Percentiles rank a stretch among this genome's conserved stretches.
Evolutionary conservation across 2,329 filamentous ascomycete genomes (phyloP).

Genomic region (Aureobasidium melanogenum): DNA sequence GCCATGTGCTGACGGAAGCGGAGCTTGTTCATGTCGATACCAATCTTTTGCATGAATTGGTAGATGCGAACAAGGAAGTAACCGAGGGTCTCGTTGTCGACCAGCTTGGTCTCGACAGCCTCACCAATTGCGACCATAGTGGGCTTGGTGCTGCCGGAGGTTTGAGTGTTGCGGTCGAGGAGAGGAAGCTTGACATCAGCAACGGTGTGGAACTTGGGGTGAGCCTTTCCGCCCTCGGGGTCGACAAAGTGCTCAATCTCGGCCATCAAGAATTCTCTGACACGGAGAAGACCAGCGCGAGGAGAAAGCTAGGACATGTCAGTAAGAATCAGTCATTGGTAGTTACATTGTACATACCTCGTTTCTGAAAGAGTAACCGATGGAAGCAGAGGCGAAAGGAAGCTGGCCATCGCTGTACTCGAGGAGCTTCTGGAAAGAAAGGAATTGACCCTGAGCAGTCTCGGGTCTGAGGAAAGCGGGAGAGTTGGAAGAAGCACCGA

Average conservation of each 20-base stretch:
- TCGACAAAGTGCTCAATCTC: conserved; percentile 99
- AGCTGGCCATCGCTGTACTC: conserved; percentile 93
- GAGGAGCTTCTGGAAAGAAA: conserved; percentile 92
- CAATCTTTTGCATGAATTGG: conserved; percentile 80
- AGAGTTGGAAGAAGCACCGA: conserved; percentile 83
- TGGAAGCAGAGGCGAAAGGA: conserved; percentile 94
- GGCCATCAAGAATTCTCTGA: conserved; percentile 96
- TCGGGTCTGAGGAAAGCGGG: conserved; percentile 84
- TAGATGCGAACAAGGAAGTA: conserved; percentile 96
- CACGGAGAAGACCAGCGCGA: conserved; percentile 78
- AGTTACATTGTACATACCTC: conserved; percentile 38
- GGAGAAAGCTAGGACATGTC: conserved; percentile 58
- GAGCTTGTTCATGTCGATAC: conserved; percentile 78
- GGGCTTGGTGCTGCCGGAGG: conserved; percentile 71
- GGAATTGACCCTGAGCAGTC: conserved; percentile 95
- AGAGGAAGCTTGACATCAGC: conserved; percentile 75
- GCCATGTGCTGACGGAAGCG: conserved; percentile 97
- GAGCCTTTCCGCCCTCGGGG: conserved; percentile 89
- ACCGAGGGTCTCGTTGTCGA: conserved; percentile 95
- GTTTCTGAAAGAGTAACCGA: conserved; percentile 97
- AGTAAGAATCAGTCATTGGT: neutral
- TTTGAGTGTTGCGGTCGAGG: conserved; percentile 75
- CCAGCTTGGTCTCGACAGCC: conserved; percentile 70
- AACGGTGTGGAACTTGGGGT: conserved; percentile 77
- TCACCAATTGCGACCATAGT: conserved; percentile 71